phyloP scores from a whole-genome alignment of 2,329 filamentous ascomycete species.

The Chaetomiaceae sp. region DNA sequence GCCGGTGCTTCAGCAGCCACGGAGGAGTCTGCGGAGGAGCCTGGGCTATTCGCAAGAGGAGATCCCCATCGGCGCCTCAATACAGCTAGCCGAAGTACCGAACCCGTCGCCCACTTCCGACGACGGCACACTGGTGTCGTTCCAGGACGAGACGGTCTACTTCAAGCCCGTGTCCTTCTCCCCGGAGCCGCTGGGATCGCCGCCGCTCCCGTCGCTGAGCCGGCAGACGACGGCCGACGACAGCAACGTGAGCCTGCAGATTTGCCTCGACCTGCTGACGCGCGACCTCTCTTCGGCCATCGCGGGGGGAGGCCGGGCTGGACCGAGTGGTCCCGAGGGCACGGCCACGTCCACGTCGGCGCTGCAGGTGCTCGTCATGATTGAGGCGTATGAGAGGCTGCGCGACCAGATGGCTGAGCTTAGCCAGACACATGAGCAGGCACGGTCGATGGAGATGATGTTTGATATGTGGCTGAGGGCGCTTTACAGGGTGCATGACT shows the following conservation, averaged over 20 bases:
- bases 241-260: constrained; percentile 44
- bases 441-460: constrained; percentile 36
- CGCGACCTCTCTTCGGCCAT: constrained; percentile 45
- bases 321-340: no score
- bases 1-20: background rate
- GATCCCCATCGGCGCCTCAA: background rate
- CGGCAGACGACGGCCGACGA: background rate
- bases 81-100: background rate
- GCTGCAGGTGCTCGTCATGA: constrained; percentile 53
- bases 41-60: constrained; percentile 9
- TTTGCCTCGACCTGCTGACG: constrained; percentile 47
- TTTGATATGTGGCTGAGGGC: constrained; percentile 49
- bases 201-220: background rate
- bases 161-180: constrained; percentile 43
- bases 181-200: constrained; percentile 25
- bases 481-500: constrained; percentile 44
- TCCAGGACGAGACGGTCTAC: constrained; percentile 44
- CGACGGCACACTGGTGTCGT: constrained; percentile 43
- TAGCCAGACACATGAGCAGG: constrained; percentile 26
- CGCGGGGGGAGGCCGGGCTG: constrained; percentile 24
- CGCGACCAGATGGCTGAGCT: constrained; percentile 39
- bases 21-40: constrained; percentile 13
- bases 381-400: constrained; percentile 53
- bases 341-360: no score
- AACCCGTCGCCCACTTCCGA: constrained; percentile 32